These are phyloP conservation scores for Arachis hypogaea DNA, from an alignment of 306 rosid species.

Conservation along the genomic window DNA sequence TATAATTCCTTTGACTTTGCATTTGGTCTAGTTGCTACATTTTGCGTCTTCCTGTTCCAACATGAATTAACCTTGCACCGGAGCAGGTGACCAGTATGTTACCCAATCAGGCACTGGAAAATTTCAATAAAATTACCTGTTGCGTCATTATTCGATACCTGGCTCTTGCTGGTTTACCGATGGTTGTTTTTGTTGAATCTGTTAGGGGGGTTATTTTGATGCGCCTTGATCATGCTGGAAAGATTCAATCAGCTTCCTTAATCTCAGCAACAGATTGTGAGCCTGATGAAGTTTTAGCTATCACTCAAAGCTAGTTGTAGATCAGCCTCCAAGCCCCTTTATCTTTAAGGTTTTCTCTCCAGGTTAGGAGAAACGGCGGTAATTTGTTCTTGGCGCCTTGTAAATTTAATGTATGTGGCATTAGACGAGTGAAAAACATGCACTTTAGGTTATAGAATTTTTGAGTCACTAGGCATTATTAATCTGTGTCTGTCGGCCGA, in stretches of 20 bases:
- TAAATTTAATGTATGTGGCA: conserved; percentile 7
- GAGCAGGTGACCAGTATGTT: no score
- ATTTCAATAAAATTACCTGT: background rate
- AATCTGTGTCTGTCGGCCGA: no score
- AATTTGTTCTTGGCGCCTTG: conserved; percentile 1
- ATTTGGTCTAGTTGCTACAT: no score
- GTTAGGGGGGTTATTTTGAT: conserved; percentile 92
- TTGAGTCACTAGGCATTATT: no score
- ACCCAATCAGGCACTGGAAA: background rate
- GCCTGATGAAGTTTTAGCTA: conserved; percentile 57
- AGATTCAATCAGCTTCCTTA: conserved; percentile 92
- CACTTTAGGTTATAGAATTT: background rate
- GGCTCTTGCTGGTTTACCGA: conserved; percentile 6
- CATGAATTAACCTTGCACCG: no score
- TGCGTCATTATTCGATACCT: background rate
- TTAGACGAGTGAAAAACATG: background rate
- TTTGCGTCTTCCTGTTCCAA: no score
- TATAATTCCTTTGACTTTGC: no score
- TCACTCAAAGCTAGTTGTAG: conserved; percentile 44
- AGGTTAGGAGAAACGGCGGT: conserved; percentile 14
- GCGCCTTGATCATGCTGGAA: conserved; percentile 90
- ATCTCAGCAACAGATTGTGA: conserved; percentile 69
- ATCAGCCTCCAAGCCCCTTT: conserved; percentile 13
- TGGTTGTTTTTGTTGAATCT: conserved; percentile 1
- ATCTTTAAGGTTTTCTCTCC: background rate